phyloP scores from a whole-genome alignment of 1,139 yeast species.

The Geotrichum bryndzae region DNA sequence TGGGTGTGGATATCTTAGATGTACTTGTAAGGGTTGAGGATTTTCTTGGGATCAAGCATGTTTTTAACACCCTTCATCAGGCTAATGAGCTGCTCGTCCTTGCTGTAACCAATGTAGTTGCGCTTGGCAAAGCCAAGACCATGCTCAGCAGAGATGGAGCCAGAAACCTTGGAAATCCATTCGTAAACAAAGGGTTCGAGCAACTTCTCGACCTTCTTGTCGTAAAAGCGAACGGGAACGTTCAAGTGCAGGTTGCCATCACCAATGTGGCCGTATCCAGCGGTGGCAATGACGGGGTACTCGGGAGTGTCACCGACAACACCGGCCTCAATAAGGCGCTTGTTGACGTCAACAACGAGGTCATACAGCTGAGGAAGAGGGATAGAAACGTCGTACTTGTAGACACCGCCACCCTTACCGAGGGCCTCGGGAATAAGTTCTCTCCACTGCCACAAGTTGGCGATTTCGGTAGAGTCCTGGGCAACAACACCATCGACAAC shows the following conservation, averaged over 20 bases:
- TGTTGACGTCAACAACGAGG: constrained; percentile 67
- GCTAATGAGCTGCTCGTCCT: constrained; percentile 59
- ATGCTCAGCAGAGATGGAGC: constrained; percentile 94
- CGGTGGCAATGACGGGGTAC: constrained; percentile 75
- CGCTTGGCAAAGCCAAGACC: constrained; percentile 96
- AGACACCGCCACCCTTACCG: constrained; percentile 83
- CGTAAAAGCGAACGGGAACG: constrained; percentile 80
- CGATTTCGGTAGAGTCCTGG: constrained; percentile 79
- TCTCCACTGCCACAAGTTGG: constrained; percentile 89
- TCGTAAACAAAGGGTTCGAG: constrained; percentile 93
- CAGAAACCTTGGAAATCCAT: constrained; percentile 70
- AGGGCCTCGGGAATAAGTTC: constrained; percentile 89
- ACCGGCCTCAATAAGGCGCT: constrained; percentile 49
- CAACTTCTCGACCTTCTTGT: constrained; percentile 64
- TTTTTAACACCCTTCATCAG: constrained; percentile 70
- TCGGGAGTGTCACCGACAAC: constrained; percentile 61
- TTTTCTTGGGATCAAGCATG: constrained; percentile 84
- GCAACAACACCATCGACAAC: constrained; percentile 93
- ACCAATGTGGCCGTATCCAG: constrained; percentile 95
- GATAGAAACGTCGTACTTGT: constrained; percentile 90
- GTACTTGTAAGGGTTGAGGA: constrained; percentile 89
- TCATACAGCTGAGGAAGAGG: constrained; percentile 77
- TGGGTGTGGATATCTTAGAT: constrained; percentile 19
- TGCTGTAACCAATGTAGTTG: constrained; percentile 77
- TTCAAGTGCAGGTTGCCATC: constrained; percentile 93